phyloP scores from a whole-genome alignment of 495 filamentous ascomycete genomes.

The Penicillium longicatenatum region DNA sequence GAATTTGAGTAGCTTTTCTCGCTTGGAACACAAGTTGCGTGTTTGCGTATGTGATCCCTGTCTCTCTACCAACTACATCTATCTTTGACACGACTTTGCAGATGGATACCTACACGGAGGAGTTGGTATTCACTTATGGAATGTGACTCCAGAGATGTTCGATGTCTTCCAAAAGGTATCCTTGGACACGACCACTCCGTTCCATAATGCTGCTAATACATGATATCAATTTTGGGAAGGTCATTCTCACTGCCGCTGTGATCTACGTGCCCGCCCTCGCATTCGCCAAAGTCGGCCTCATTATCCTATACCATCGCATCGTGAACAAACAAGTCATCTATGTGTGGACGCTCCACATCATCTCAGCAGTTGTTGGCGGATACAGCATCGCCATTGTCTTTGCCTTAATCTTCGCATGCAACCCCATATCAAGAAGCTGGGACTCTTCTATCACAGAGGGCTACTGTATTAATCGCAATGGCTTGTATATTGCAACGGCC shows the following conservation, averaged over 20 bases:
- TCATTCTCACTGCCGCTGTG: slow-evolving; percentile 25
- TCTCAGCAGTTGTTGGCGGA: slow-evolving; percentile 14
- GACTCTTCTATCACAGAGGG: slow-evolving; percentile 7
- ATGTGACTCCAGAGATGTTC: too few relatives aligned
- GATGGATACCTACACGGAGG: neutral
- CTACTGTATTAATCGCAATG: neutral
- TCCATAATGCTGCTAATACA: too few relatives aligned
- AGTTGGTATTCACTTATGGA: neutral
- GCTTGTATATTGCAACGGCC: neutral
- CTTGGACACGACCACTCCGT: too few relatives aligned
- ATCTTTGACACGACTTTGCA: too few relatives aligned
- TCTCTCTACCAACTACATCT: too few relatives aligned
- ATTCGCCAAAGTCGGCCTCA: slow-evolving; percentile 32
- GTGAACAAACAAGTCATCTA: neutral
- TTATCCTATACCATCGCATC: slow-evolving; percentile 31
- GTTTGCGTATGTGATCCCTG: too few relatives aligned
- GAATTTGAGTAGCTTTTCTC: neutral
- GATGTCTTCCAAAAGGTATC: too few relatives aligned
- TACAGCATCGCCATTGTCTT: slow-evolving; percentile 33
- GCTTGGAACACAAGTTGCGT: neutral
- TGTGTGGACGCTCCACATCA: neutral
- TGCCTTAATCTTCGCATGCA: slow-evolving; percentile 41
- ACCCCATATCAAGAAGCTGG: slow-evolving; percentile 38
- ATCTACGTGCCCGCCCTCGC: slow-evolving; percentile 37
- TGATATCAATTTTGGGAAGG: too few relatives aligned